Base-by-base conservation (phyloP, 371 early-diverging fungal genomes). In the Mucor plumbeus region DNA sequence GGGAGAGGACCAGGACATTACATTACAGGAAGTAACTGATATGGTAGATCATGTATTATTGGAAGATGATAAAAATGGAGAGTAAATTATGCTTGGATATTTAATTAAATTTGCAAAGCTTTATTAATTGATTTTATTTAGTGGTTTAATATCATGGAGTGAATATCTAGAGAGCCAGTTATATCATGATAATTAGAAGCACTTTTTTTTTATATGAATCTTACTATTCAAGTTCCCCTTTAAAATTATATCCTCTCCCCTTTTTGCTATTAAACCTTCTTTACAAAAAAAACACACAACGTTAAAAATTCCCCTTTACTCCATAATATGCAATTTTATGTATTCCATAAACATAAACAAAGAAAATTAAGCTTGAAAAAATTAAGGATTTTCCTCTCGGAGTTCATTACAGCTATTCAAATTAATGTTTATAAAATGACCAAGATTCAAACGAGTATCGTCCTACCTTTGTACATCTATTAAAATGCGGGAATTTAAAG, bases 61-160 rank as follows among this genome's bases (percentile, higher is more conserved):
- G 40, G 88, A 90, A 69, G 90, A 90, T 47, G 91, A 90, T 70
- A 73, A 68, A n/a, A 78, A 90, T 68, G 81, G 81, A 66, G 85
- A 86, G 85, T 82, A 79, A 65, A 80, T 34, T 19, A 11, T 17
- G 14, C 1, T 57, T 33, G 10, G 1, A 11, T 19, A 3, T 7
- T 44, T n/a, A 6, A n/a, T 17, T 7, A n/a, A 7, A n/a, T 44
- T 26, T 26, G 26, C 43, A 43, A 15, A n/a, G n/a, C 43, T 1
- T n/a, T n/a, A 17, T 6, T 44, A n/a, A 44, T 44, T 15, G 6
- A n/a, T 6, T 8, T 39, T 41, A 11, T 21, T 15, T 62, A 90
- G 91, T 78, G 93, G 93, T 19, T 77, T 80, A 72, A 88, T 92
- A 48, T 85, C 85, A 26, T 90, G 89, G 89, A 88, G 86, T 43